Percentiles rank a stretch among this genome's conserved stretches.
Conservation (phyloP, 345 rosid genomes). For the Salix dunnii region DNA sequence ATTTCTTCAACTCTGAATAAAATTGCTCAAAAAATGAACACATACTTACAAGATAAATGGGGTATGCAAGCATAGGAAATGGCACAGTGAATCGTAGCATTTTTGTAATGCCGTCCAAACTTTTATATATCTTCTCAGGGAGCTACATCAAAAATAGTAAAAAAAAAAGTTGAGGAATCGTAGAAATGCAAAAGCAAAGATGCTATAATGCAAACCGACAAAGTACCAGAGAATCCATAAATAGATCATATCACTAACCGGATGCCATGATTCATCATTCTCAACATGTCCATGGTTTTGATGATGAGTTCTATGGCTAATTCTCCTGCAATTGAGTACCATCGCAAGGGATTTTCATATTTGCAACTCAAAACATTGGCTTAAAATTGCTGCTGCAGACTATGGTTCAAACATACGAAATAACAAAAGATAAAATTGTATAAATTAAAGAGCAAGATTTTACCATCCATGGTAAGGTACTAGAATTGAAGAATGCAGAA, state of each 20-base stretch:
- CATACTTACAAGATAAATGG: conserved; percentile 69
- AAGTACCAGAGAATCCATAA: not conserved
- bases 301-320: conserved; percentile 92
- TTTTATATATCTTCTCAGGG: conserved; percentile 61
- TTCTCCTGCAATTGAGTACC: conserved; percentile 56
- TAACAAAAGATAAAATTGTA: not conserved
- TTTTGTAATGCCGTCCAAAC: conserved; percentile 45
- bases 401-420: not conserved
- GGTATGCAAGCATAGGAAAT: conserved; percentile 82
- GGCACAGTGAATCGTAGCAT: conserved; percentile 69
- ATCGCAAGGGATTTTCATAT: not conserved
- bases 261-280: conserved; percentile 93
- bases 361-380: not conserved
- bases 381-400: not conserved
- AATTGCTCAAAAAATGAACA: not conserved
- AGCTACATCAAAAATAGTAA: conserved; percentile 36
- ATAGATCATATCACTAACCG: conserved; percentile 35
- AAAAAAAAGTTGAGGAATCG: not conserved
- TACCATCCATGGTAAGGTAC: conserved; percentile 96
- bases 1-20: not conserved
- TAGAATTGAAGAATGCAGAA: conserved; percentile 83
- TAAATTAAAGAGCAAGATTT: not conserved
- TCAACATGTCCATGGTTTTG: conserved; percentile 93
- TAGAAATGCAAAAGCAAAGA: not conserved
- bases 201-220: not conserved